Evolutionary conservation across 192 early-diverging fungal species (phyloP).

Genomic region (Thamnidium elegans): DNA sequence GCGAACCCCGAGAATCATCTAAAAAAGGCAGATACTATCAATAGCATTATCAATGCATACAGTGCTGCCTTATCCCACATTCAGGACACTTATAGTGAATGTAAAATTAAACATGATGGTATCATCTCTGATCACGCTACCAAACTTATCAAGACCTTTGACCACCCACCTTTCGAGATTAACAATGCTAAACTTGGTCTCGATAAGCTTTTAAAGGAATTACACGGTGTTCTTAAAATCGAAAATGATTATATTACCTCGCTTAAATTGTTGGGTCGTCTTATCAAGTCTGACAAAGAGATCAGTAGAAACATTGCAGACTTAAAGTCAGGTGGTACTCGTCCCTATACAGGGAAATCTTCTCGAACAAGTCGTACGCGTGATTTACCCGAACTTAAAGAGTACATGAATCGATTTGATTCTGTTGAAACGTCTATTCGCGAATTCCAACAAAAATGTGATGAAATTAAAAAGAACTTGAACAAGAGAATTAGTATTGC

Average conservation of each 20-base stretch:
- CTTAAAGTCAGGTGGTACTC: background rate
- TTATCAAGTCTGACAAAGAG: slow-evolving; percentile 14
- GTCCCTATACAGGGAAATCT: background rate
- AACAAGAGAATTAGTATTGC: slow-evolving; percentile 17
- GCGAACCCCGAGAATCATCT: slow-evolving; percentile 19
- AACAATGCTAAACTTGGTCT: slow-evolving; percentile 4
- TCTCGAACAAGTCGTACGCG: background rate
- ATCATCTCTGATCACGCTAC: slow-evolving; percentile 7
- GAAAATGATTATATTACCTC: slow-evolving; percentile 22
- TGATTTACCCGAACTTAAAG: slow-evolving; percentile 16
- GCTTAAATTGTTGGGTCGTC: slow-evolving; percentile 5
- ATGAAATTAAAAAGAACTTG: slow-evolving; percentile 17
- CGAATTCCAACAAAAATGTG: slow-evolving; percentile 1
- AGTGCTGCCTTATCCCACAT: slow-evolving; percentile 10
- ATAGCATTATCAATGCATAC: slow-evolving; percentile 16
- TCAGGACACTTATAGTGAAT: slow-evolving; percentile 12
- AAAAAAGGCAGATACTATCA: slow-evolving; percentile 24
- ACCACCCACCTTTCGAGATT: background rate
- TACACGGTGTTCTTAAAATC: slow-evolving; percentile 9
- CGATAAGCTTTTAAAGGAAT: slow-evolving; percentile 14
- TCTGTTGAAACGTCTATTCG: slow-evolving; percentile 6
- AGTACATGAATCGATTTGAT: slow-evolving; percentile 12
- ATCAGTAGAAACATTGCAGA: background rate
- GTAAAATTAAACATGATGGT: slow-evolving; percentile 20
- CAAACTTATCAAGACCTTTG: slow-evolving; percentile 11